phyloP scores from a whole-genome alignment of 2,329 filamentous ascomycete genomes.

The Sporothrix luriei region DNA sequence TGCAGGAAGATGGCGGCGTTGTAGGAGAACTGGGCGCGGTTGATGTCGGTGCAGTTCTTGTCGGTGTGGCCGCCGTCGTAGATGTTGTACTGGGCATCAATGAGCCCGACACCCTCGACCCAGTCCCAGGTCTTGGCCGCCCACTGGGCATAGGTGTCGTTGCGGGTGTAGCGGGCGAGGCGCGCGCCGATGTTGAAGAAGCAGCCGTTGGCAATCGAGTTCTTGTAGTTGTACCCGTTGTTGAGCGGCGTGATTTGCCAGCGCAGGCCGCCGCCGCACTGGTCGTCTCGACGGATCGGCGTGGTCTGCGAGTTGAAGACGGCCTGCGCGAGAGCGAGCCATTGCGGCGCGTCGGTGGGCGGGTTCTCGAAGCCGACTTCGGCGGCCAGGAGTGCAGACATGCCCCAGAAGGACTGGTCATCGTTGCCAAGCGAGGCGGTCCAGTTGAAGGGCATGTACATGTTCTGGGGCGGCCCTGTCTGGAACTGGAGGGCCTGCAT shows the following conservation, averaged over 20 bases:
- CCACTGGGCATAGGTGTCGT: slow-evolving; percentile 59
- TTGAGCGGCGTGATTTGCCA: slow-evolving; percentile 69
- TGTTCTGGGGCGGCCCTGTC: slow-evolving; percentile 48
- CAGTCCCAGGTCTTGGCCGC: slow-evolving; percentile 61
- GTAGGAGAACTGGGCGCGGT: slow-evolving; percentile 59
- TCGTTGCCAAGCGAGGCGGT: slow-evolving; percentile 56
- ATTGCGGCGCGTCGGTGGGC: slow-evolving; percentile 48
- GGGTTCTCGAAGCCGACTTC: slow-evolving; percentile 56
- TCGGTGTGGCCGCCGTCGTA: slow-evolving; percentile 59
- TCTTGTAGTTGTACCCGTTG: slow-evolving; percentile 67
- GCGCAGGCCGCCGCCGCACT: slow-evolving; percentile 65
- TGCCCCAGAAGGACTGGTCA: slow-evolving; percentile 62
- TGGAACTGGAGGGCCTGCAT: slow-evolving; percentile 53
- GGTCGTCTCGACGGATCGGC: slow-evolving; percentile 54
- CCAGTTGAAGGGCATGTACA: slow-evolving; percentile 55
- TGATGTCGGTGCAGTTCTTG: slow-evolving; percentile 56
- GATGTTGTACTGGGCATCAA: slow-evolving; percentile 60
- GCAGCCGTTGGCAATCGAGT: slow-evolving; percentile 51
- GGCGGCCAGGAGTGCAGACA: slow-evolving; percentile 59
- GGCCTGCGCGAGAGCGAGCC: slow-evolving; percentile 59
- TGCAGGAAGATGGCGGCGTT: slow-evolving; percentile 56
- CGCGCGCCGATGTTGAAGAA: slow-evolving; percentile 59
- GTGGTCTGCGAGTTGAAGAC: slow-evolving; percentile 56
- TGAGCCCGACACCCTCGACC: slow-evolving; percentile 52
- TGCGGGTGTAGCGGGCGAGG: slow-evolving; percentile 62